Percentiles rank a stretch among this genome's conserved stretches.
phyloP scores from a whole-genome alignment of 75 land plant species.

The Adiantum capillusveneris region DNA sequence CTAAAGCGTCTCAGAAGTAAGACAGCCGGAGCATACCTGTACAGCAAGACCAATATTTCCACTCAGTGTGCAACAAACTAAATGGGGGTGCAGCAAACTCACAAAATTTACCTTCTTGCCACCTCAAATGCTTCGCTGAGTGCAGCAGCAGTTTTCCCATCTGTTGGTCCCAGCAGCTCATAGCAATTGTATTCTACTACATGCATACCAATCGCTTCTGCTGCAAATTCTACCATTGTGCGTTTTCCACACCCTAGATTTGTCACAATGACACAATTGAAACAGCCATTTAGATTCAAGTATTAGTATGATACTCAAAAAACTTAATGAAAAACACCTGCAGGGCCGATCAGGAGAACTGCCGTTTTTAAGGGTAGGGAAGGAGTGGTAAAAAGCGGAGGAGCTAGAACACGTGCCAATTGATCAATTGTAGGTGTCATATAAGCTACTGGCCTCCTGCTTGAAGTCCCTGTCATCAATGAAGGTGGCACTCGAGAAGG shows the following conservation, averaged over 20 bases:
- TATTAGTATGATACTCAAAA: too few species aligned
- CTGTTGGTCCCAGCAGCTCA: slow-evolving; percentile 68
- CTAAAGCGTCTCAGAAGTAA: slow-evolving; percentile 75
- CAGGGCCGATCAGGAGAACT: slow-evolving; percentile 56
- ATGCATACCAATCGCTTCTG: slow-evolving; percentile 64
- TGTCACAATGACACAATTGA: too few species aligned
- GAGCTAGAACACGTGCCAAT: slow-evolving; percentile 59
- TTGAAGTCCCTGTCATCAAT: background rate
- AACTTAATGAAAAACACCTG: slow-evolving; percentile 32
- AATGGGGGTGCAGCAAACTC: background rate
- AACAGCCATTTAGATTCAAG: too few species aligned
- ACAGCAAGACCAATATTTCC: background rate
- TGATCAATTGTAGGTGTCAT: slow-evolving; percentile 20
- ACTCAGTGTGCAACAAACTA: too few species aligned
- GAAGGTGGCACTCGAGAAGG: slow-evolving; percentile 65
- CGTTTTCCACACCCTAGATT: slow-evolving; percentile 85
- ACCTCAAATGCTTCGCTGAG: slow-evolving; percentile 53
- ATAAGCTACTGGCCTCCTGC: background rate
- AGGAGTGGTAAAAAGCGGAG: slow-evolving; percentile 53
- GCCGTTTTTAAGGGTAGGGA: slow-evolving; percentile 55
- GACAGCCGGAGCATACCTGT: slow-evolving; percentile 71
- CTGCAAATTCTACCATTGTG: slow-evolving; percentile 59
- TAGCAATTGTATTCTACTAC: slow-evolving; percentile 77
- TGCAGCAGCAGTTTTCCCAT: slow-evolving; percentile 57
- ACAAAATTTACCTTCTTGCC: slow-evolving; percentile 52